Evolutionary conservation across 2,329 filamentous ascomycete genomes (phyloP), one percentile per base, ranked within the genome.

Genomic region (Colletotrichum sp.): DNA sequence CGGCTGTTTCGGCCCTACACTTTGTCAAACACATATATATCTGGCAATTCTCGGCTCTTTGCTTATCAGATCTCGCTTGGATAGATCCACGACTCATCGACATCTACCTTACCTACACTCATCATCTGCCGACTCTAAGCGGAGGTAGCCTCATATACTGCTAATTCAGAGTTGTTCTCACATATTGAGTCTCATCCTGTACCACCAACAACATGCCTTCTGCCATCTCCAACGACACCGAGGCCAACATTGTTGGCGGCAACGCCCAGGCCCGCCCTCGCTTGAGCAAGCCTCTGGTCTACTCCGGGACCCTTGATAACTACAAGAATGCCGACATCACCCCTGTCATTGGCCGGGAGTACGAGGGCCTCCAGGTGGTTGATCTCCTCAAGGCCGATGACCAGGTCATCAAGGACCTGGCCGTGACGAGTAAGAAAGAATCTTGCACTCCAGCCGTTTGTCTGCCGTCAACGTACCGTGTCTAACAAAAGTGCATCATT

Each of bases 301-400:
- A 86, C 78, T 83, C 84, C 39, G 86, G 87, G 60, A 83, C 82
- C 24, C 83, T 89, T 6, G 86, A 88, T 32, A 79, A 78, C 12
- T 85, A 85, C 78, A 80, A 83, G 49, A 82, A 85, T 62, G 74
- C 79, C 12, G 83, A 85, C 68, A 79, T 88, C 28, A 90, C 89
- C 18, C 88, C 88, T 12, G 85, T 87, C 60, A 89, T 90, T 57
- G 89, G 89, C 2, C 86, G 86, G 36, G 89, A 90, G 79, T 90
- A 87, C 78, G 80, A 80, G 12, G 82, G 80, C 12, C 82, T 86
- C 15, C 83, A 86, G 70, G 80, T 86, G 44, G 79, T 77, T 18
- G 80, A 84, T 79, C 70, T 86, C 34, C 78, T 86, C 52, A 78
- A 80, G 71, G 82, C 80, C 69, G 83, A 85, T 59, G 89, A 92